Evolutionary conservation across 169 alveolate species (phyloP).

Genomic region (Eimeria zaria): DNA sequence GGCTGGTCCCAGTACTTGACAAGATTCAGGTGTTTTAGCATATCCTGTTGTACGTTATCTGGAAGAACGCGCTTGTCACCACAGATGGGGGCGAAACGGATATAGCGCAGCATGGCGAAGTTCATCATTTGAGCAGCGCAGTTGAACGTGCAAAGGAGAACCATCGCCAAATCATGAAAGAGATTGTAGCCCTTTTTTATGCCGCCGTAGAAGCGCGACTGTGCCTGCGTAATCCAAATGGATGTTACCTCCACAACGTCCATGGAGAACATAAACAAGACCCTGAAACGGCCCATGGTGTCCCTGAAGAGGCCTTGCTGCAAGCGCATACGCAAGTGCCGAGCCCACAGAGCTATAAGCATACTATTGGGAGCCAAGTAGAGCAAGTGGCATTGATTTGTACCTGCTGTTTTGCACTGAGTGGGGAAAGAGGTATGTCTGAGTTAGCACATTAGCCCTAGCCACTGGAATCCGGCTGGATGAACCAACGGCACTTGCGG

Average conservation of each 20-base stretch:
- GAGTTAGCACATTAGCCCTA: not conserved
- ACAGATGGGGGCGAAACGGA: constrained; percentile 77
- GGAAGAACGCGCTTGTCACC: constrained; percentile 81
- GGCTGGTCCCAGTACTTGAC: constrained; percentile 66
- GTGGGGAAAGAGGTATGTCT: not conserved
- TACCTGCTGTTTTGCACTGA: not conserved
- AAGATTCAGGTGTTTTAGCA: constrained; percentile 76
- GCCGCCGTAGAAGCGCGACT: constrained; percentile 78
- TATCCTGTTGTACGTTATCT: constrained; percentile 70
- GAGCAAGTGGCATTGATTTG: not conserved
- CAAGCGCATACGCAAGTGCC: constrained; percentile 25
- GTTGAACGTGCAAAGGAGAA: constrained; percentile 71
- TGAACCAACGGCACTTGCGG: not conserved
- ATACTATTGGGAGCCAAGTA: not conserved
- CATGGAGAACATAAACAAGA: constrained; percentile 69
- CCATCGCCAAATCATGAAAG: constrained; percentile 66
- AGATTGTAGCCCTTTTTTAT: constrained; percentile 77
- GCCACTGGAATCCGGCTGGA: not conserved
- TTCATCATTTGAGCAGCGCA: constrained; percentile 73
- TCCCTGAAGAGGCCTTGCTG: constrained; percentile 81
- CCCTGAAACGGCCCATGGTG: constrained; percentile 75
- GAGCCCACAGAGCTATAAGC: not conserved
- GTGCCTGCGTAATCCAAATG: constrained; percentile 56
- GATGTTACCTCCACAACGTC: constrained; percentile 65
- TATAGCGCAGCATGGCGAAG: constrained; percentile 79